Conservation (phyloP, 2,329 filamentous ascomycete species). For the Fusarium secorum region DNA sequence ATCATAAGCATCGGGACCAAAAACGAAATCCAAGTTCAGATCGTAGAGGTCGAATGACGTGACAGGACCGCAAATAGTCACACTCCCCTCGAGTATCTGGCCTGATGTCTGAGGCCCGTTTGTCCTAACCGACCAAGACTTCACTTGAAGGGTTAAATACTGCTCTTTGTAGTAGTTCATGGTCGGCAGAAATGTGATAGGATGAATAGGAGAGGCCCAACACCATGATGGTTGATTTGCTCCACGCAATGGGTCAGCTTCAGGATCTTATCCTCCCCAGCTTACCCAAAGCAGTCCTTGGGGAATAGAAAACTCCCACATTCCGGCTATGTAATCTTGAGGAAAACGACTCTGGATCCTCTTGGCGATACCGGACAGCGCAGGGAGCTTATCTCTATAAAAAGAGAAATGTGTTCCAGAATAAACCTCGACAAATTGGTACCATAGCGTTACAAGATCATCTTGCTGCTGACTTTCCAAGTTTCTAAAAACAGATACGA, state of each 20-base stretch:
- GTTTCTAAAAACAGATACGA: background rate
- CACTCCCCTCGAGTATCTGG: background rate
- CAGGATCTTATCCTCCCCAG: too few relatives aligned
- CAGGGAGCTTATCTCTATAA: background rate
- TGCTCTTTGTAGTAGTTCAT: background rate
- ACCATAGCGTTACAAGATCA: background rate
- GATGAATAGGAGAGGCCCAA: background rate
- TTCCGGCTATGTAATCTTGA: background rate
- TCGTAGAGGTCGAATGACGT: background rate
- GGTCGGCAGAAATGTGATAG: background rate
- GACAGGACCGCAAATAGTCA: background rate
- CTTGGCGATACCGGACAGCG: background rate
- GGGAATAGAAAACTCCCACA: background rate
- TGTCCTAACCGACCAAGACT: background rate
- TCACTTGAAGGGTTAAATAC: background rate
- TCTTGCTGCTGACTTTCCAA: fast-evolving
- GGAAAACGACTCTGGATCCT: background rate
- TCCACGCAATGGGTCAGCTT: background rate
- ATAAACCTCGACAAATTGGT: background rate
- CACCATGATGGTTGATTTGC: background rate
- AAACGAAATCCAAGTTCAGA: background rate
- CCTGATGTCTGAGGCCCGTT: background rate
- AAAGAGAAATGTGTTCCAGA: background rate
- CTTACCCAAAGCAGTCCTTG: background rate
- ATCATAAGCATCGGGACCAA: background rate